Percentiles rank a stretch among this genome's conserved stretches.
Conservation (phyloP, 805 yeast genomes). For the Zygoascus flipseniorum region DNA sequence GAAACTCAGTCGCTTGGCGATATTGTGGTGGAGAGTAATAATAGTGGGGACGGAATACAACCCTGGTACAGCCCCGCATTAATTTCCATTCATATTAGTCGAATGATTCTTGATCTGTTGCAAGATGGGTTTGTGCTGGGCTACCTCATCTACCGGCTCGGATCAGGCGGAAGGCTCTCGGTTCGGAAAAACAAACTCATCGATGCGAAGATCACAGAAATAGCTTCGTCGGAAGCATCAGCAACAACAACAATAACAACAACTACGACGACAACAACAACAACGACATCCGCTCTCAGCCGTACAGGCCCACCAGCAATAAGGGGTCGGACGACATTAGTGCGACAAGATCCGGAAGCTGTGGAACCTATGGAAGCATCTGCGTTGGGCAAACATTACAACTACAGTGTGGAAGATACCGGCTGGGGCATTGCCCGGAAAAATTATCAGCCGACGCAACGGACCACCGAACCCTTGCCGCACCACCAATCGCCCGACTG, state of each 20-base stretch:
- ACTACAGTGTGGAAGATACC: too few species aligned
- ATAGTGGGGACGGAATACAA: constrained; percentile 9
- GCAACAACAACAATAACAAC: too few species aligned
- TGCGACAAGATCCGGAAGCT: too few species aligned
- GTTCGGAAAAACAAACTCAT: background rate
- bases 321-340: too few species aligned
- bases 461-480: background rate
- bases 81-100: constrained; percentile 26
- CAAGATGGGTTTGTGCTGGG: constrained; percentile 2
- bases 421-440: background rate
- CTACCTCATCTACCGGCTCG: background rate
- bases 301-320: too few species aligned
- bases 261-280: too few species aligned
- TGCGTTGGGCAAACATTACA: too few species aligned
- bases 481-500: background rate
- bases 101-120: constrained; percentile 7
- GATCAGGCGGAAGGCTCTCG: background rate
- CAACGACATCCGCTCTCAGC: too few species aligned
- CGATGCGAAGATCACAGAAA: background rate
- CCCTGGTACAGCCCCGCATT: constrained; percentile 30
- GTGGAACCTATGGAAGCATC: too few species aligned
- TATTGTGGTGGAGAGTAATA: constrained; percentile 21
- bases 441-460: background rate
- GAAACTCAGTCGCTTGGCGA: constrained; percentile 9
- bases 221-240: background rate